These are phyloP conservation scores for Xylaria digitata DNA, from an alignment of 2,329 filamentous ascomycete species.

Conservation along the genomic window DNA sequence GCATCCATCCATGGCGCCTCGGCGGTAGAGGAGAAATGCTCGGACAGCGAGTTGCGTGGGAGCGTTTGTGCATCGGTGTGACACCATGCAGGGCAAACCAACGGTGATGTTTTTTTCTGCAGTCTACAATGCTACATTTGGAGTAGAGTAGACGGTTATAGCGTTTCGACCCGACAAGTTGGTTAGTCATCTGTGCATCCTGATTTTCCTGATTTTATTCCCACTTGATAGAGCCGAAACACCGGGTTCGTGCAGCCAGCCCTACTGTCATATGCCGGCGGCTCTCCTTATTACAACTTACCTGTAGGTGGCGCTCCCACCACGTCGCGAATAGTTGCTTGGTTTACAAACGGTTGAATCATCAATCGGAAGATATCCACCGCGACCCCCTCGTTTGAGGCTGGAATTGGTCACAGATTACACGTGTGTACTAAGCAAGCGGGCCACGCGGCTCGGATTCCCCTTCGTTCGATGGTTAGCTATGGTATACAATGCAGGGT, in stretches of 20 bases:
- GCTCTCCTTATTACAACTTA: not conserved
- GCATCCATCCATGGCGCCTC: not conserved
- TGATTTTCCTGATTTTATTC: not conserved
- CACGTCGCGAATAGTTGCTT: conserved; percentile 11
- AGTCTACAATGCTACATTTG: not conserved
- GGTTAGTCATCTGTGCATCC: not conserved
- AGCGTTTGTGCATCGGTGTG: conserved; percentile 1
- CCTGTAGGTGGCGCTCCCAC: not conserved
- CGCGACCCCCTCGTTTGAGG: conserved; percentile 10
- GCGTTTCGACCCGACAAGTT: not conserved
- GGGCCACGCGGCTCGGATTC: not conserved
- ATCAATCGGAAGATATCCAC: not conserved
- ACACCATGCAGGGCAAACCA: conserved; percentile 12
- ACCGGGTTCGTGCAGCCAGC: conserved; percentile 3
- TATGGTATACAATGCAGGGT: not conserved
- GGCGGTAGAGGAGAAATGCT: conserved; percentile 5
- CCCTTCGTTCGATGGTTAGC: not conserved
- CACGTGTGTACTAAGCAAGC: conserved; percentile 1
- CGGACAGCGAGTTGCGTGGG: conserved; percentile 14
- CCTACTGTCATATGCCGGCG: not conserved
- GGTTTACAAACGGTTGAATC: not conserved
- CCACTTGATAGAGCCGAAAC: conserved; percentile 3
- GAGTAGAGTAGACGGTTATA: too few relatives aligned
- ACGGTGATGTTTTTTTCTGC: conserved; percentile 1
- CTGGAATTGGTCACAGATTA: conserved; percentile 23